A percentile compares a stretch with the other conserved stretches of the same genome.
phyloP scores from a whole-genome alignment of 352 stramenopile species.

The Globisporangium carolinianum region DNA sequence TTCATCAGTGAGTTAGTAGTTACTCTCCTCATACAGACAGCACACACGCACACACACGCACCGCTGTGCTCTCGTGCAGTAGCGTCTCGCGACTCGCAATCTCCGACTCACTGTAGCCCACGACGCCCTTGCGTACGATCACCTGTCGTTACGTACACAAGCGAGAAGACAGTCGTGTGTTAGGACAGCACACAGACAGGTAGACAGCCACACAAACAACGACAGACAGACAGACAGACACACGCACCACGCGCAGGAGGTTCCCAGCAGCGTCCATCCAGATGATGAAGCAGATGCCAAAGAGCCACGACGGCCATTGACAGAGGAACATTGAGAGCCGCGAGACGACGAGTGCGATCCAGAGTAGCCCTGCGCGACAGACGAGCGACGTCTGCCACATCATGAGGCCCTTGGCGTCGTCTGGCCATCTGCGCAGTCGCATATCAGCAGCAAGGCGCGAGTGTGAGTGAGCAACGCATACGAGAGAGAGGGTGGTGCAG shows the following conservation, averaged over 20 bases:
- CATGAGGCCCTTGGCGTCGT: slow-evolving; percentile 54
- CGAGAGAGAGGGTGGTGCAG: background rate
- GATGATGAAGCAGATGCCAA: slow-evolving; percentile 65
- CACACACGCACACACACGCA: slow-evolving; percentile 1
- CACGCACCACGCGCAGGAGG: slow-evolving; percentile 39
- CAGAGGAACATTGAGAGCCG: slow-evolving; percentile 53
- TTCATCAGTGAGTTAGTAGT: background rate
- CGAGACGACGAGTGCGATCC: slow-evolving; percentile 57
- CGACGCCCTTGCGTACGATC: slow-evolving; percentile 55
- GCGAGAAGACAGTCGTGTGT: background rate
- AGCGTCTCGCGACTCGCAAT: slow-evolving; percentile 50
- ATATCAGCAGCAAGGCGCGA: too few species aligned
- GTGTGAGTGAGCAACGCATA: too few species aligned
- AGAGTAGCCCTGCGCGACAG: slow-evolving; percentile 55
- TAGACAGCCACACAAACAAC: too few species aligned
- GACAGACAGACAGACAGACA: too few species aligned
- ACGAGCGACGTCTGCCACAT: slow-evolving; percentile 73
- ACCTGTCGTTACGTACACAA: slow-evolving; percentile 8
- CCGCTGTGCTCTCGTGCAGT: slow-evolving; percentile 57
- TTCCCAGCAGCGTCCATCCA: slow-evolving; percentile 66
- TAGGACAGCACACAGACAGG: background rate
- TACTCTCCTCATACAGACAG: too few species aligned
- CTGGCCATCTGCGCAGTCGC: slow-evolving; percentile 36
- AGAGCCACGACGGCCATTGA: slow-evolving; percentile 63
- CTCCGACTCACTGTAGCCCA: slow-evolving; percentile 59